Evolutionary conservation across 208 protist genomes (phyloP).

Genomic region (Acanthamoeba royreba): DNA sequence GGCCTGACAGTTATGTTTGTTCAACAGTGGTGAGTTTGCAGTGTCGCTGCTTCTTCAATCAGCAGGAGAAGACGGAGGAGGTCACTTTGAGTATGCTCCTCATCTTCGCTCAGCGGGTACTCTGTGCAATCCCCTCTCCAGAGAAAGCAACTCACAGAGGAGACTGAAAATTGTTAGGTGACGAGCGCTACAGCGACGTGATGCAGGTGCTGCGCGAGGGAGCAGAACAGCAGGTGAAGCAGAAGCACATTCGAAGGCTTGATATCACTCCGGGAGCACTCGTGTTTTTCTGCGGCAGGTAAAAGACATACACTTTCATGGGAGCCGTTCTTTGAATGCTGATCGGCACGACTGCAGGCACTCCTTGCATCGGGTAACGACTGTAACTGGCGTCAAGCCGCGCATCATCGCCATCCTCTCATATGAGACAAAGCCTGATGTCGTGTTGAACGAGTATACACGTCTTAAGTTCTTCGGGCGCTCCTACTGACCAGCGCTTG

Average conservation of each 20-base stretch:
- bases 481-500: neutral
- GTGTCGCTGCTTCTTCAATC: conserved; percentile 13
- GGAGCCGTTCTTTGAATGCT: neutral
- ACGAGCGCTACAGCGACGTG: neutral
- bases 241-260: neutral
- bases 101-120: neutral
- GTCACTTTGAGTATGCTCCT: conserved; percentile 19
- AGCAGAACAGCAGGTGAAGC: neutral
- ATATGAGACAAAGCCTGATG: neutral
- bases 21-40: conserved; percentile 3
- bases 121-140: no score
- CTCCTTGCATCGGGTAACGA: conserved; percentile 3
- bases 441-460: conserved; percentile 9
- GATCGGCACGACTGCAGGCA: neutral
- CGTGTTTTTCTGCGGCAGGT: conserved; percentile 6
- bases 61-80: neutral
- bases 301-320: no score
- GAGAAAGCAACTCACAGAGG: neutral
- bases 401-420: conserved; percentile 8
- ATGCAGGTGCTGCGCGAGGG: neutral
- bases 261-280: neutral
- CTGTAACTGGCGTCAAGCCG: neutral
- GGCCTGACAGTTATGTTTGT: no score
- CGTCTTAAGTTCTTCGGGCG: conserved; percentile 34
- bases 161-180: neutral